Evolutionary conservation across 1,139 yeast genomes (phyloP).

Genomic region (Keqinozyma sinolaborantium): DNA sequence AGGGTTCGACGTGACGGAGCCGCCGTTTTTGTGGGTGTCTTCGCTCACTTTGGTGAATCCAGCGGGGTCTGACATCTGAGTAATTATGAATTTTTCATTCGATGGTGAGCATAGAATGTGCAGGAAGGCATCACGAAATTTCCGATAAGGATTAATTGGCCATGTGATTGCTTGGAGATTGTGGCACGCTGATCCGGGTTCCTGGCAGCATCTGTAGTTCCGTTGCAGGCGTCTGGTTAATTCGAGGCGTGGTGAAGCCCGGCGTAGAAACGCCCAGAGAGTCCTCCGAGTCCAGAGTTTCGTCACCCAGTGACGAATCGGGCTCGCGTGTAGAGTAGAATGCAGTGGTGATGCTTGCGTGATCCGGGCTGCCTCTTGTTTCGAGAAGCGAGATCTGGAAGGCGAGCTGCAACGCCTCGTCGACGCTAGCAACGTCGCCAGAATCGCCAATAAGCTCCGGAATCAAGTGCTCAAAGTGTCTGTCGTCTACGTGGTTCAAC

Average conservation of each 20-base stretch:
- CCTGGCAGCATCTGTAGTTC: too few relatives aligned
- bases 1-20: constrained; percentile 31
- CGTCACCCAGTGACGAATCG: too few relatives aligned
- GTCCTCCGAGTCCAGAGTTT: too few relatives aligned
- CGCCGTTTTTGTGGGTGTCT: constrained; percentile 7
- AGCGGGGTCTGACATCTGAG: constrained; percentile 11
- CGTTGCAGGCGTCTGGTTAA: too few relatives aligned
- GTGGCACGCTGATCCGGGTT: too few relatives aligned
- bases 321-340: not conserved
- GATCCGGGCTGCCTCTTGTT: not conserved
- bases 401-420: not conserved
- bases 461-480: constrained; percentile 27
- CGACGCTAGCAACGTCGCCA: not conserved
- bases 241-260: too few relatives aligned
- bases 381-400: not conserved
- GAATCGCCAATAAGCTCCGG: constrained; percentile 22
- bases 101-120: not conserved
- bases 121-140: too few relatives aligned
- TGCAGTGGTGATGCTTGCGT: not conserved
- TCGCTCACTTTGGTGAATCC: constrained; percentile 14
- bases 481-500: constrained; percentile 38
- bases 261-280: too few relatives aligned
- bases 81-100: not conserved
- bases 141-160: constrained; percentile 1
- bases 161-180: too few relatives aligned